A percentile compares a stretch with the other conserved stretches of the same genome.
Evolutionary conservation across 1,139 yeast genomes (phyloP).

Genomic region (Nematodospora anomalae): DNA sequence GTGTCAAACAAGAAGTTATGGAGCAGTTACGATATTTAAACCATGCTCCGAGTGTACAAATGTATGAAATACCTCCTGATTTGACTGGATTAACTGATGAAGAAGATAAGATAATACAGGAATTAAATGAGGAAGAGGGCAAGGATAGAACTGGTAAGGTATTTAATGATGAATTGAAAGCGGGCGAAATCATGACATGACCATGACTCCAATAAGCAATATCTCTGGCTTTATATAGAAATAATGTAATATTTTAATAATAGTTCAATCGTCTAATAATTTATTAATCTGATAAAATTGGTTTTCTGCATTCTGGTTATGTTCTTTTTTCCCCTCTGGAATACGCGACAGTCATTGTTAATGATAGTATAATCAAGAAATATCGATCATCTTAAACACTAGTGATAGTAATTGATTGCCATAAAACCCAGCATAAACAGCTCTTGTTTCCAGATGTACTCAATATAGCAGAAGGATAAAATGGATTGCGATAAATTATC

Average conservation of each 20-base stretch:
- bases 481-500: constrained; percentile 31
- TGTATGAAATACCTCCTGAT: constrained; percentile 89
- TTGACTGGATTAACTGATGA: constrained; percentile 63
- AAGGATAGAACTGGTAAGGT: constrained; percentile 18
- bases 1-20: constrained; percentile 69
- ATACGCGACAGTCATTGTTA: too few relatives aligned
- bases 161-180: constrained; percentile 31
- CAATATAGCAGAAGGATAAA: background rate
- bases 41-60: constrained; percentile 93
- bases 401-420: too few relatives aligned
- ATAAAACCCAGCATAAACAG: too few relatives aligned
- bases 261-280: too few relatives aligned
- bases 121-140: constrained; percentile 54
- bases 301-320: too few relatives aligned
- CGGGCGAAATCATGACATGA: constrained; percentile 18
- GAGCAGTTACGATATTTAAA: constrained; percentile 81
- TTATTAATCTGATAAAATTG: too few relatives aligned
- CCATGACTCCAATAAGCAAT: background rate
- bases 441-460: background rate
- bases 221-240: background rate
- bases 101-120: constrained; percentile 55
- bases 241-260: too few relatives aligned
- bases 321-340: too few relatives aligned
- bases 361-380: too few relatives aligned
- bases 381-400: too few relatives aligned